A percentile compares a stretch with the other conserved stretches of the same genome.
phyloP scores from a whole-genome alignment of 176 grass and related monocot genomes.

The Olyra latifolia region DNA sequence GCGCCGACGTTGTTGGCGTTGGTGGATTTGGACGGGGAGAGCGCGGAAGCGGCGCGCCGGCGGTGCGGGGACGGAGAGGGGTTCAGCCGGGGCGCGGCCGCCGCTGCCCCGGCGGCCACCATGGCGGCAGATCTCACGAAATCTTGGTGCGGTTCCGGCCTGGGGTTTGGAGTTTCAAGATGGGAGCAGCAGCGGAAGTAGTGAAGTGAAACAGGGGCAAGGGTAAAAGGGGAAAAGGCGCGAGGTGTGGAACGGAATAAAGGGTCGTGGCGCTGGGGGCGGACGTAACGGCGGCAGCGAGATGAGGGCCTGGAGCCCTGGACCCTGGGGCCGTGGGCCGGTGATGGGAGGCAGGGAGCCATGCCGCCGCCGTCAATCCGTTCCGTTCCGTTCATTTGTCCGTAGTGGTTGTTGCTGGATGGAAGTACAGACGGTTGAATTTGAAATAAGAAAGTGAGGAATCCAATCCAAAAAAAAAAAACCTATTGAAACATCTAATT shows the following conservation, averaged over 20 bases:
- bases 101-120: slow-evolving; percentile 63
- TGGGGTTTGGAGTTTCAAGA: slow-evolving; percentile 42
- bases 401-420: too few relatives aligned
- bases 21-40: slow-evolving; percentile 54
- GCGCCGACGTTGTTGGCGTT: slow-evolving; percentile 36
- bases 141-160: slow-evolving; percentile 28
- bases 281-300: neutral
- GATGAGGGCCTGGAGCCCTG: too few relatives aligned
- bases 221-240: slow-evolving; percentile 50
- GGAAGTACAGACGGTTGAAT: too few relatives aligned
- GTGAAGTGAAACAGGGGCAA: slow-evolving; percentile 19
- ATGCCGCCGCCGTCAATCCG: neutral
- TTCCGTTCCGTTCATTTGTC: neutral
- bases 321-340: too few relatives aligned
- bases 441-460: too few relatives aligned
- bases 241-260: slow-evolving; percentile 32
- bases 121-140: slow-evolving; percentile 63
- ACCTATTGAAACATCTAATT: too few relatives aligned
- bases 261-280: neutral
- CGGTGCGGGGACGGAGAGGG: slow-evolving; percentile 57
- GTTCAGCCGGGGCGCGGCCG: slow-evolving; percentile 40
- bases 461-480: too few relatives aligned
- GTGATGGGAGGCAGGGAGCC: slow-evolving; percentile 19
- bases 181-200: slow-evolving; percentile 2
- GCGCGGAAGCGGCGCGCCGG: slow-evolving; percentile 51